Conservation (phyloP, 2,329 filamentous ascomycete species). For the Incumbomyces delicatus region DNA sequence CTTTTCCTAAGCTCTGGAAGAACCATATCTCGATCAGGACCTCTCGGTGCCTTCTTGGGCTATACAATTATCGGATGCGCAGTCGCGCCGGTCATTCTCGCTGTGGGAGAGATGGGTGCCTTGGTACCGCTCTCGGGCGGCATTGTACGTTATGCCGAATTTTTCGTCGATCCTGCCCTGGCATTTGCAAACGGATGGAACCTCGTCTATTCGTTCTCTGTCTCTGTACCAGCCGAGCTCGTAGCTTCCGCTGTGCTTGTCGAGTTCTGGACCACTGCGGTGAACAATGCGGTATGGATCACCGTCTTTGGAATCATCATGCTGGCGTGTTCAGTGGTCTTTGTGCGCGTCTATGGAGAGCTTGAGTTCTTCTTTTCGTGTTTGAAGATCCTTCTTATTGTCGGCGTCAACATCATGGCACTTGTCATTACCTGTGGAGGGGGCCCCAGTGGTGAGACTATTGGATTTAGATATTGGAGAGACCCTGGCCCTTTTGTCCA, state of each 20-base stretch:
- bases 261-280: conserved; percentile 48
- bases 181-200: conserved; percentile 39
- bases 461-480: conserved; percentile 68
- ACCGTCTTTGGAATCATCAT: conserved; percentile 28
- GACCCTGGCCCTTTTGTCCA: conserved; percentile 56
- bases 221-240: conserved; percentile 64
- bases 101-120: conserved; percentile 41
- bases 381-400: conserved; percentile 48
- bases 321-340: conserved; percentile 24
- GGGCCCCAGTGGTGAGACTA: conserved; percentile 45
- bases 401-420: conserved; percentile 72
- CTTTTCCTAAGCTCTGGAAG: conserved; percentile 46
- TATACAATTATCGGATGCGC: conserved; percentile 42
- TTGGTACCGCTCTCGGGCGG: conserved; percentile 40
- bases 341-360: conserved; percentile 41
- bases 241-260: conserved; percentile 54
- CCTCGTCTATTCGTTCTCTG: conserved; percentile 42
- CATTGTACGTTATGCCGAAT: conserved; percentile 36
- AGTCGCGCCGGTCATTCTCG: conserved; percentile 36
- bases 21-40: conserved; percentile 43
- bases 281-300: conserved; percentile 35
- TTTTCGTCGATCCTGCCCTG: conserved; percentile 36
- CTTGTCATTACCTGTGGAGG: conserved; percentile 47
- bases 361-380: conserved; percentile 38
- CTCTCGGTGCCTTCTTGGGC: conserved; percentile 43